Base-by-base conservation (phyloP, 257 asterid genomes). In the Gentiana dahurica region DNA sequence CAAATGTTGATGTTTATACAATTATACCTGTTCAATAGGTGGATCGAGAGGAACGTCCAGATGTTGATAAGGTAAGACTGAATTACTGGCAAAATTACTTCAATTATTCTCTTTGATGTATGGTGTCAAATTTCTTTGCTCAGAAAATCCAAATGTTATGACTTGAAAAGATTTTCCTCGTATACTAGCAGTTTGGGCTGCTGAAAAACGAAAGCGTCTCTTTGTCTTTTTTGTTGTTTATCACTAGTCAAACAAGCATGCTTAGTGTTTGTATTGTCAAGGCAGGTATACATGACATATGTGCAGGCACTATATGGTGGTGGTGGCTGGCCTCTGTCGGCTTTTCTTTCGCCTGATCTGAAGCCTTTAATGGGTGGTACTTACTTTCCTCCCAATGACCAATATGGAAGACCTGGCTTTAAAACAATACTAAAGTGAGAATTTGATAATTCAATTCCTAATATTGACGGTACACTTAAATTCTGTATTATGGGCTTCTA, bases 281-380 rank as follows among this genome's bases (percentile, higher is more conserved):
- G 51, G 32, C 72, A 91, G 98, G 98, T 91, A 47, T 87, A 91
- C 79, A 91, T 91, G 98, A 87, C 98, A 12, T 91, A 85, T 60
- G 95, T 91, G 66, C 96, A 87, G 66, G 95, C 98, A 8, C 67
- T 91, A 46, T 81, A 91, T 15, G 97, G 97, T 57, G 81, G 98
- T 62, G 98, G 98, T 37, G 98, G 98, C 56, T 91, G 98, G 98
- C 98, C 98, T 24, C 73, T 91, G 45, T 79, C 86, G 32, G 97
- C 63, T 62, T 91, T 91, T 61, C 95, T 91, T 60, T 91, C 98
- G 51, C 95, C 98, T 10, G 93, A 81, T 69, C 74, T 91, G 58
- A 91, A 85, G 78, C 98, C 98, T 59, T 76, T 91, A 67, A 83
- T 91, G 98, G 98, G 98, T 10, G 98, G 97, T 68, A 91, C 98